Evolutionary conservation across 805 yeast species (phyloP).

Genomic region (Cyberlindnera maclurae): DNA sequence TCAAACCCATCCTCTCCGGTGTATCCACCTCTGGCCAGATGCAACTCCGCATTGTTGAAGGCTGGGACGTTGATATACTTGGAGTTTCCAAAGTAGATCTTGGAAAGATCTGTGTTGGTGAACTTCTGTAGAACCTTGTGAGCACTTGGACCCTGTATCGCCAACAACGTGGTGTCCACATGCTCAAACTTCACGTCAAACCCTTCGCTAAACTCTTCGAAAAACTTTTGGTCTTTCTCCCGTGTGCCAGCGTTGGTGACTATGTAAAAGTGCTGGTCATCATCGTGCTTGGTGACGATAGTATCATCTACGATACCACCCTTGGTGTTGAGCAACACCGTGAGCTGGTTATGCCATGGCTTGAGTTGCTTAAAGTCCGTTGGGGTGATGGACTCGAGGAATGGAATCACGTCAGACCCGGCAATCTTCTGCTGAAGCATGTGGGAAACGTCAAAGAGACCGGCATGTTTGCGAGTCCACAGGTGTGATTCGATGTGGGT

Average conservation of each 20-base stretch:
- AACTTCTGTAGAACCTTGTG: constrained; percentile 57
- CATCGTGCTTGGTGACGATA: constrained; percentile 76
- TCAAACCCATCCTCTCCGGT: constrained; percentile 99
- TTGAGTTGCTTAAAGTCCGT: constrained; percentile 59
- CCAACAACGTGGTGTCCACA: constrained; percentile 72
- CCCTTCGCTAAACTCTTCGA: constrained; percentile 42
- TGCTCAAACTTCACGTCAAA: constrained; percentile 32
- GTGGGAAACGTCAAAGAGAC: constrained; percentile 93
- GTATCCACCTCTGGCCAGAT: constrained; percentile 92
- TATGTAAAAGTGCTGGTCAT: constrained; percentile 58
- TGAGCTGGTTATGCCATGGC: constrained; percentile 59
- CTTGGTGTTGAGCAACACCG: constrained; percentile 62
- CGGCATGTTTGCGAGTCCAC: constrained; percentile 87
- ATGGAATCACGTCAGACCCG: constrained; percentile 61
- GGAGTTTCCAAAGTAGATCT: constrained; percentile 68
- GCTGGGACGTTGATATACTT: constrained; percentile 22
- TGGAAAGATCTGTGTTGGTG: constrained; percentile 49
- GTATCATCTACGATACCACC: constrained; percentile 95
- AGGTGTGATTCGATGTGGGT: constrained; percentile 87
- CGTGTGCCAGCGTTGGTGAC: constrained; percentile 97
- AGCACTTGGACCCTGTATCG: constrained; percentile 90
- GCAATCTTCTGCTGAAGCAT: constrained; percentile 84
- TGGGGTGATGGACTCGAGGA: constrained; percentile 83
- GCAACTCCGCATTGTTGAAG: constrained; percentile 40
- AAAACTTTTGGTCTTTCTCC: constrained; percentile 65